These are phyloP conservation scores for Anthostomella pinea DNA, from an alignment of 2,329 filamentous ascomycete species.

Conservation along the genomic window DNA sequence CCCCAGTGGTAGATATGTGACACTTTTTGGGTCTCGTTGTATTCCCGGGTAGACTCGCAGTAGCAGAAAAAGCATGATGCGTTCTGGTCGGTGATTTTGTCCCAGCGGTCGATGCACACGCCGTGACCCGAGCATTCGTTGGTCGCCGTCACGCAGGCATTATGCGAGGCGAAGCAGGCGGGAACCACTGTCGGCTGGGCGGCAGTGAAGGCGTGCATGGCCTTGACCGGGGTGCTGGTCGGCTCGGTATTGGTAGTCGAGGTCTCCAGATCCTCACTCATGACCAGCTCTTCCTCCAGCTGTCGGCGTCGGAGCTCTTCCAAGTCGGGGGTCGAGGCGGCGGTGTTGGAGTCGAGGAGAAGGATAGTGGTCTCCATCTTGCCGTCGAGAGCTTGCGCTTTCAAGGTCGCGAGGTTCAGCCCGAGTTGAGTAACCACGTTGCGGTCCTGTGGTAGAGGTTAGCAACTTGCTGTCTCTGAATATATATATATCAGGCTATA, in stretches of 20 bases:
- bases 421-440: conserved; percentile 43
- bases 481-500: too few species aligned
- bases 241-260: conserved; percentile 15
- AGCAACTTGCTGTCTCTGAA: conserved; percentile 10
- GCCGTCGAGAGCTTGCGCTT: conserved; percentile 43
- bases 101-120: conserved; percentile 66
- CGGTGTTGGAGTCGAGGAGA: conserved; percentile 48
- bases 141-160: conserved; percentile 67
- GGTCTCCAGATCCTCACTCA: conserved; percentile 28
- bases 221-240: conserved; percentile 20
- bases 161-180: conserved; percentile 70
- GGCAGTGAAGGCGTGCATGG: conserved; percentile 26
- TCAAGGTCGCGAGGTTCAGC: conserved; percentile 43
- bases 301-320: conserved; percentile 47
- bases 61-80: conserved; percentile 72
- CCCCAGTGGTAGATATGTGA: conserved; percentile 66
- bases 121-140: conserved; percentile 82
- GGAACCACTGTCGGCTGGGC: conserved; percentile 50
- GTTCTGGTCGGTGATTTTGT: conserved; percentile 35
- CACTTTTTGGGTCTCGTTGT: conserved; percentile 44
- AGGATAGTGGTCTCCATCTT: conserved; percentile 57
- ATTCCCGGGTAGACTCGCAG: conserved; percentile 61
- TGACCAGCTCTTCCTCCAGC: conserved; percentile 41
- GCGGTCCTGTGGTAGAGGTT: conserved; percentile 36
- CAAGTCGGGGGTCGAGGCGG: conserved; percentile 22